Evolutionary conservation across 129 eudicot species (phyloP).

Genomic region (Artemisia argyi): DNA sequence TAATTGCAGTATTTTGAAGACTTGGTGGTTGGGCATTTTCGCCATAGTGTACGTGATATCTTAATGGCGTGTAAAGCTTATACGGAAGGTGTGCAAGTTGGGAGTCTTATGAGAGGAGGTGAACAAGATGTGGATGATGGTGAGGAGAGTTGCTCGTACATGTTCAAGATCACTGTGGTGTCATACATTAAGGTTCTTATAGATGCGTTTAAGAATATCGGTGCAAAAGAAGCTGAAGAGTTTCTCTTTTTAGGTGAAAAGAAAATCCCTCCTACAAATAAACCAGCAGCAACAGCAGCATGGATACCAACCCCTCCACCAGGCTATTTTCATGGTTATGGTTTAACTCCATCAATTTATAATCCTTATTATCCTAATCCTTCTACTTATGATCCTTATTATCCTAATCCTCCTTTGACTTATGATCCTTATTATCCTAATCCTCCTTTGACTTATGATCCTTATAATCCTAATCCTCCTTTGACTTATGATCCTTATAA

Average conservation of each 20-base stretch:
- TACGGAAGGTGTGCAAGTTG: conserved; percentile 70
- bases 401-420: too few relatives aligned
- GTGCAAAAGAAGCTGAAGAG: conserved; percentile 58
- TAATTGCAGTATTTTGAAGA: conserved; percentile 69
- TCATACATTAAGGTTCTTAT: conserved; percentile 37
- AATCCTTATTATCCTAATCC: too few relatives aligned
- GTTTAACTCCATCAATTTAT: too few relatives aligned
- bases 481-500: too few relatives aligned
- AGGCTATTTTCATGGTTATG: too few relatives aligned
- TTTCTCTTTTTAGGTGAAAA: conserved; percentile 34
- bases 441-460: too few relatives aligned
- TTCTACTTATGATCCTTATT: too few relatives aligned
- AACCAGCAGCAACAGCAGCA: background rate
- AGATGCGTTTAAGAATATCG: conserved; percentile 44
- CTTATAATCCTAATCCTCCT: too few relatives aligned
- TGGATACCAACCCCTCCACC: too few relatives aligned
- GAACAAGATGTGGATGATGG: conserved; percentile 60
- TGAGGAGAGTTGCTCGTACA: conserved; percentile 47
- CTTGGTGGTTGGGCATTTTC: conserved; percentile 70
- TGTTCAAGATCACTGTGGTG: conserved; percentile 43
- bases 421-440: too few relatives aligned
- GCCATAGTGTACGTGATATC: conserved; percentile 48
- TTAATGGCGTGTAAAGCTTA: conserved; percentile 77
- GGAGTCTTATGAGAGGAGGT: conserved; percentile 64
- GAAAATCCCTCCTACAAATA: conserved; percentile 2